Evolutionary conservation across 495 filamentous ascomycete genomes (phyloP), one percentile per base, ranked within the genome.

Genomic region (Penicillium goetzii): DNA sequence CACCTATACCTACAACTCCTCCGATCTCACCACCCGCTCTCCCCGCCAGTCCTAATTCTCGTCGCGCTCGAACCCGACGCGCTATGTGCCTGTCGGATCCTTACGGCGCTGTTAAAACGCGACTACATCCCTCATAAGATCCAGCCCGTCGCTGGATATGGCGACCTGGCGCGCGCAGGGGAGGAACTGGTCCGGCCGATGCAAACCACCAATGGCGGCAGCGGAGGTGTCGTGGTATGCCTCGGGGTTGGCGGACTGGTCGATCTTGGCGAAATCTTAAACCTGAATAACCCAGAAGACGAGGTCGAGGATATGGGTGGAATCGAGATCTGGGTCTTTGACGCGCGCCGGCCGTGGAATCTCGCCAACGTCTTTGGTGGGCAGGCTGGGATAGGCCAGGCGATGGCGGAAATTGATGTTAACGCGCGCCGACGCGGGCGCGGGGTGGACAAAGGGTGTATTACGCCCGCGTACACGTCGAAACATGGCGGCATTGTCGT

Each of bases 71-170:
- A 97, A 73, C 92, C 94, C 50, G 95, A 99, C 81, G 90, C 94
- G 56, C 87, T 99, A 38, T 98, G 95, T 78, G 96, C 93, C 56
- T 93, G 92, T 70, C 92, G 93, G 56, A 98, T 99, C 58, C 85
- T 99, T 17, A 95, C 95, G 1, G 84, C 88, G 15, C 84, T 98
- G 19, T 83, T 99, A 55, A 97, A 94, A 80, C 90, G 92, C 81
- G 95, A 99, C 81, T 98, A 94, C 72, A 96, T 99, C 66, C 89
- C 89, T n/a, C 94, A 98, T 78, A 97, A 97, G 81, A 96, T 98
- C 63, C 91, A 96, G 67, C 95, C 96, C 5, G 88, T 99, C 38
- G 85, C 90, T 17, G 95, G 95, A 34, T 97, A 97, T 87, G 88
- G 86, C 64, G 95, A 98, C 70, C 88, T 99, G 40, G 81, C 90